phyloP scores from a whole-genome alignment of 768 basidiomycete genomes.

The Boletellus sp. region DNA sequence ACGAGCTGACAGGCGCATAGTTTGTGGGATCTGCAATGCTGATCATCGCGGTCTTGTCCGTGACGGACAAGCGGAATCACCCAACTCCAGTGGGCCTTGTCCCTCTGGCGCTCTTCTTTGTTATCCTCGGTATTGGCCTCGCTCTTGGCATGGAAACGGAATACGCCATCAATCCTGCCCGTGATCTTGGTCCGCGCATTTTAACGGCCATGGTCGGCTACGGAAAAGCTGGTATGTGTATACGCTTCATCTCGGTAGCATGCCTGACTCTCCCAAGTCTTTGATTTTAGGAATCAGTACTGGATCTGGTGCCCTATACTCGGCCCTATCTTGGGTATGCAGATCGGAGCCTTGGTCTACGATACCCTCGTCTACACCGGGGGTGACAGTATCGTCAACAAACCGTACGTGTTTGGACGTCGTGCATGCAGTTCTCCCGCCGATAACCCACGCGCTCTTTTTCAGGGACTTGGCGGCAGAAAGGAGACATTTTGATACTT shows the following conservation, averaged over 20 bases:
- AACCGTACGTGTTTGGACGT: conserved; percentile 37
- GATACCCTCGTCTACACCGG: conserved; percentile 58
- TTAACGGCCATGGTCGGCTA: conserved; percentile 75
- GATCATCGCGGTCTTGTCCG: conserved; percentile 49
- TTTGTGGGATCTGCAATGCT: conserved; percentile 56
- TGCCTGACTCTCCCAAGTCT: conserved; percentile 11
- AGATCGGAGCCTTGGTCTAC: conserved; percentile 52
- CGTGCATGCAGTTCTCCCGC: neutral
- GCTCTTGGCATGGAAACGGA: conserved; percentile 64
- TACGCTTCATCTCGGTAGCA: neutral
- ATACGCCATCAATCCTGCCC: conserved; percentile 66
- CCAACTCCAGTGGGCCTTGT: conserved; percentile 48
- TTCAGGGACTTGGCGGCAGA: conserved; percentile 11
- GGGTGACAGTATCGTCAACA: conserved; percentile 50
- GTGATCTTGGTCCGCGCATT: conserved; percentile 67
- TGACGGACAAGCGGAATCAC: conserved; percentile 50
- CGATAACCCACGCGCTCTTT: neutral
- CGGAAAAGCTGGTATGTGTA: conserved; percentile 45
- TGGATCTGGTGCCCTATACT: conserved; percentile 71
- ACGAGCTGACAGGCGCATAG: conserved; percentile 24
- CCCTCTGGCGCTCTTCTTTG: conserved; percentile 53
- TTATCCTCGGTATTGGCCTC: conserved; percentile 55
- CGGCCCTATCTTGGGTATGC: conserved; percentile 57
- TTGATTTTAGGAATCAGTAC: conserved; percentile 49
- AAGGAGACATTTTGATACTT: conserved; percentile 16